Evolutionary conservation across 768 basidiomycete species (phyloP), one percentile per base, ranked within the genome.

Genomic region (Boletus rufocinnamomeus): DNA sequence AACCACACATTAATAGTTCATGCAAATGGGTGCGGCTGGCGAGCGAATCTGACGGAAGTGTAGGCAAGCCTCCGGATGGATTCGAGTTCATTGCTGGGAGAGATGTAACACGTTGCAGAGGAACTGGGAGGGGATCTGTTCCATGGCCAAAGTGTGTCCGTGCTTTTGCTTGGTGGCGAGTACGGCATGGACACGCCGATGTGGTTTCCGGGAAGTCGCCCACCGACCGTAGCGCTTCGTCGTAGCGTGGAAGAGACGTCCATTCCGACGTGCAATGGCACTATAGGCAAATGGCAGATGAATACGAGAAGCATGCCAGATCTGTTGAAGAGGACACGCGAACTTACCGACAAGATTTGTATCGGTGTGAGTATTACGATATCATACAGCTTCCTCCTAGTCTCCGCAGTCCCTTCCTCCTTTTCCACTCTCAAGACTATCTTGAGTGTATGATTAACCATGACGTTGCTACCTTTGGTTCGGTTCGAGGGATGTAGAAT

Each of bases 321-420:
- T 44, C 6, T 19, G 37, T 44, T 11, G 37, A 50, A 50, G 23
- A 27, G 10, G 35, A 53, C 27, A 52, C 3, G 7, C 13, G 17
- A 35, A 78, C 89, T 77, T 60, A 93, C 91, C 19, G 95, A 95
- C 52, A 97, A 83, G 50, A 98, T 85, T 55, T 91, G 87, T 38
- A 97, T 81, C 0, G 94, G 93, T 0, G 86, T 86, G 69, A 93
- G 88, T 58, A 95, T 83, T 30, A 90, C 84, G 63, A 95, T 91
- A 70, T 95, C 95, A 71, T 89, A 93, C 66, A 91, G 72, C 75
- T 92, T 81, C 73, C 82, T 88, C 37, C 89, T 89, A 37, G 80
- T 77, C 70, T 91, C 89, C 69, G 90, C 88, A 17, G 79, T 76
- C 23, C 69, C 63, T 65, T 91, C 87, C 61, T 93, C 92, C 25